Evolutionary conservation across 192 early-diverging fungal species (phyloP).

Genomic region (Pilobolus umbonatus): DNA sequence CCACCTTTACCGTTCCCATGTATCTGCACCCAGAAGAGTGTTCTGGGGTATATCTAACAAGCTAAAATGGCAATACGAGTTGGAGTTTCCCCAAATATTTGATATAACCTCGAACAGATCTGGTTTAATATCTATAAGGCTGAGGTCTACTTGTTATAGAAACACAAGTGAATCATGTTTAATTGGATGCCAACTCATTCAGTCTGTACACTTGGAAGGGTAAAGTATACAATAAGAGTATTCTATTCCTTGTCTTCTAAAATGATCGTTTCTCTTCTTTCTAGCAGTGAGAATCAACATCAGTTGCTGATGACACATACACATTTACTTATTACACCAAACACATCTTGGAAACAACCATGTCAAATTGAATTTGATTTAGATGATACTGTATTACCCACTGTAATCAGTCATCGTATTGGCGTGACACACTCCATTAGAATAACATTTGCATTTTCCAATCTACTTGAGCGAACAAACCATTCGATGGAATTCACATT

Average conservation of each 20-base stretch:
- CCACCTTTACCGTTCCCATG: neutral
- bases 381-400: neutral
- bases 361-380: conserved; percentile 4
- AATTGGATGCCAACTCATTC: conserved; percentile 6
- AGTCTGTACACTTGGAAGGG: neutral
- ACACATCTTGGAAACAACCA: neutral
- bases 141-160: neutral
- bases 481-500: neutral
- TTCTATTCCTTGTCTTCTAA: neutral
- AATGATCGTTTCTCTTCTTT: neutral
- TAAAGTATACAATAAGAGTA: neutral
- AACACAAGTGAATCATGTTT: neutral
- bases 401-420: neutral
- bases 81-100: conserved; percentile 5
- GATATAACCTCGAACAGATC: neutral
- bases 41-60: conserved; percentile 11
- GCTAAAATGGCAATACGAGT: conserved; percentile 6
- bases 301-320: neutral
- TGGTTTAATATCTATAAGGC: neutral
- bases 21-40: neutral
- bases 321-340: neutral
- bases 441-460: conserved; percentile 3
- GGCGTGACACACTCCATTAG: conserved; percentile 1
- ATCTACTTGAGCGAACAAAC: neutral
- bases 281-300: neutral